Conservation (phyloP, 2,329 filamentous ascomycete genomes). For the Davidsoniella virescens region DNA sequence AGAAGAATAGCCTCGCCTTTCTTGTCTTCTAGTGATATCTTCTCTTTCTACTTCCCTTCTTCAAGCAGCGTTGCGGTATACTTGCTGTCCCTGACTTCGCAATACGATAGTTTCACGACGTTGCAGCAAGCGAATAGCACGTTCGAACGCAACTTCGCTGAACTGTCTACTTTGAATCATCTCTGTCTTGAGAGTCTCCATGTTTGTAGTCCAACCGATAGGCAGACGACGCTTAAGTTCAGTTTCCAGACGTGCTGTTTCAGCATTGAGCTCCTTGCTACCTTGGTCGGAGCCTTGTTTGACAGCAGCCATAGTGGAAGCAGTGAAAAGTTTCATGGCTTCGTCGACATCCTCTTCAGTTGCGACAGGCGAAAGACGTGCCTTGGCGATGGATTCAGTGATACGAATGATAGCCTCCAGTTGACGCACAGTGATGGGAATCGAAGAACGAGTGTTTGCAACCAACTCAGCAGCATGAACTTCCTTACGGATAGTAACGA, state of each 20-base stretch:
- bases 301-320: constrained; percentile 94
- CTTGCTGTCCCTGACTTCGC: constrained; percentile 57
- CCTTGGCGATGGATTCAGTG: constrained; percentile 85
- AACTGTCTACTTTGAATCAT: constrained; percentile 88
- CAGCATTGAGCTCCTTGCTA: constrained; percentile 78
- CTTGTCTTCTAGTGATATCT: not conserved
- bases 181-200: constrained; percentile 72
- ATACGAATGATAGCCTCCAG: constrained; percentile 95
- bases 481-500: constrained; percentile 88
- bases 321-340: constrained; percentile 90
- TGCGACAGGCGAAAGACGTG: constrained; percentile 70
- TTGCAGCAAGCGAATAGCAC: constrained; percentile 73
- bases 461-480: constrained; percentile 84
- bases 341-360: constrained; percentile 90
- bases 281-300: constrained; percentile 74
- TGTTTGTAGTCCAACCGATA: constrained; percentile 87
- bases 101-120: constrained; percentile 75
- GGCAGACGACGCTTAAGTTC: constrained; percentile 77
- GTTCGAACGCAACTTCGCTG: constrained; percentile 68
- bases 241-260: constrained; percentile 71
- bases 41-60: not conserved
- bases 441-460: constrained; percentile 77
- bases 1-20: too few relatives aligned
- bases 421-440: constrained; percentile 94
- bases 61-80: constrained; percentile 56